These are phyloP conservation scores for Gnomoniopsis smithogilvyi DNA, from an alignment of 2,329 filamentous ascomycete genomes.

Conservation along the genomic window DNA sequence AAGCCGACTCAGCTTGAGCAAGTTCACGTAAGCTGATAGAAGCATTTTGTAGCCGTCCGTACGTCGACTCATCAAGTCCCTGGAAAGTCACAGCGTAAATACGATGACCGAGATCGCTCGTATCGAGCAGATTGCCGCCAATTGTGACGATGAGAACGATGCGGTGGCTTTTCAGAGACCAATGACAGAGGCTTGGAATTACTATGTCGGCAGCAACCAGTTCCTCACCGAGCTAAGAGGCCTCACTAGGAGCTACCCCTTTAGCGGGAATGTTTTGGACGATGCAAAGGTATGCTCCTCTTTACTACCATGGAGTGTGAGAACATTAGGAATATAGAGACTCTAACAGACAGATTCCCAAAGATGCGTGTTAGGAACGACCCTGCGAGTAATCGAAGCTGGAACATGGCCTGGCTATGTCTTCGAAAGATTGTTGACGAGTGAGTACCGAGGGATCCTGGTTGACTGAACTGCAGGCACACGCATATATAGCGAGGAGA, in stretches of 20 bases:
- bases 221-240: slow-evolving; percentile 67
- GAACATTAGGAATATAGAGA: background rate
- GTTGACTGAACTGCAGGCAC: too few relatives aligned
- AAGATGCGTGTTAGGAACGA: slow-evolving; percentile 55
- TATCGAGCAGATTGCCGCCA: slow-evolving; percentile 63
- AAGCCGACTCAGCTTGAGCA: background rate
- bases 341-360: background rate
- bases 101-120: slow-evolving; percentile 70
- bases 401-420: slow-evolving; percentile 75
- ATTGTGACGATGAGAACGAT: slow-evolving; percentile 55
- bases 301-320: background rate
- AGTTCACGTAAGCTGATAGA: background rate
- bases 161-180: slow-evolving; percentile 56
- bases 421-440: slow-evolving; percentile 63
- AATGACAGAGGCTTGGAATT: slow-evolving; percentile 68
- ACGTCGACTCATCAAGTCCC: slow-evolving; percentile 57
- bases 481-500: too few relatives aligned
- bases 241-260: slow-evolving; percentile 64
- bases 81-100: slow-evolving; percentile 67
- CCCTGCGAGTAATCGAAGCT: slow-evolving; percentile 64
- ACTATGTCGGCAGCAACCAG: slow-evolving; percentile 70
- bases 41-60: slow-evolving; percentile 28
- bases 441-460: too few relatives aligned
- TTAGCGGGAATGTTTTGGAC: slow-evolving; percentile 61
- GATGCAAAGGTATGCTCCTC: slow-evolving; percentile 57